Percentiles rank a stretch among this genome's conserved stretches.
Evolutionary conservation across 2,329 filamentous ascomycete species (phyloP).

Genomic region (Talaromyces sp.): DNA sequence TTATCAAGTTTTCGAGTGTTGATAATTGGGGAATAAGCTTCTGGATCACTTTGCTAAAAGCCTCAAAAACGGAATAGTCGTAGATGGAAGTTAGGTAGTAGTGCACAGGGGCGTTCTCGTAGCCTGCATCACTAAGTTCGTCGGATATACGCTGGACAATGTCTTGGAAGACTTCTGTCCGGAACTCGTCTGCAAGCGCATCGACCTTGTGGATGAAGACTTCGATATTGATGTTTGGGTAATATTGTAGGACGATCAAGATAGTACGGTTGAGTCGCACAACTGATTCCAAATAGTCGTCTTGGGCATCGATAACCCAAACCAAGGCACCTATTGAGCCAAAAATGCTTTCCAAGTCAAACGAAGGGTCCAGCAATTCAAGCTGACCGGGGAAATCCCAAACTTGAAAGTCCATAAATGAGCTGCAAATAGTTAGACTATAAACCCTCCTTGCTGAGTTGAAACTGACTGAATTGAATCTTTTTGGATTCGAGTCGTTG

Average conservation of each 20-base stretch:
- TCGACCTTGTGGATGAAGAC: constrained; percentile 99
- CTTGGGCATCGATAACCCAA: constrained; percentile 98
- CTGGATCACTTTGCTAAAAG: constrained; percentile 97
- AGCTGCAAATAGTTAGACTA: constrained; percentile 52
- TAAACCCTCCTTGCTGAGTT: neutral
- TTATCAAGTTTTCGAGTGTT: constrained; percentile 89
- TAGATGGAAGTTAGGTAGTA: constrained; percentile 98
- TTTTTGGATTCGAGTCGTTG: constrained; percentile 89
- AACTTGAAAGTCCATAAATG: constrained; percentile 98
- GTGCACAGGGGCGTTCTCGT: constrained; percentile 88
- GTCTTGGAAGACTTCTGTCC: constrained; percentile 91
- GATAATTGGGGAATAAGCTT: constrained; percentile 92
- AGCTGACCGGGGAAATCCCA: constrained; percentile 97
- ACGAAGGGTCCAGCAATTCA: constrained; percentile 83
- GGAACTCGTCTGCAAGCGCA: constrained; percentile 94
- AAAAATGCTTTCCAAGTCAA: constrained; percentile 91
- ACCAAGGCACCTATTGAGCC: constrained; percentile 90
- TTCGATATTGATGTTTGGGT: constrained; percentile 92
- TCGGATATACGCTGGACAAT: constrained; percentile 96
- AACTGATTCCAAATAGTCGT: constrained; percentile 93
- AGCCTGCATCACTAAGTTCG: constrained; percentile 86
- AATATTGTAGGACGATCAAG: constrained; percentile 79
- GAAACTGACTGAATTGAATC: constrained; percentile 82
- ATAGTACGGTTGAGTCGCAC: constrained; percentile 84
- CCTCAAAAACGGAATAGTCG: constrained; percentile 97